Evolutionary conservation across 192 early-diverging fungal species (phyloP).

Genomic region (Gryganskiella cystojenkinii): DNA sequence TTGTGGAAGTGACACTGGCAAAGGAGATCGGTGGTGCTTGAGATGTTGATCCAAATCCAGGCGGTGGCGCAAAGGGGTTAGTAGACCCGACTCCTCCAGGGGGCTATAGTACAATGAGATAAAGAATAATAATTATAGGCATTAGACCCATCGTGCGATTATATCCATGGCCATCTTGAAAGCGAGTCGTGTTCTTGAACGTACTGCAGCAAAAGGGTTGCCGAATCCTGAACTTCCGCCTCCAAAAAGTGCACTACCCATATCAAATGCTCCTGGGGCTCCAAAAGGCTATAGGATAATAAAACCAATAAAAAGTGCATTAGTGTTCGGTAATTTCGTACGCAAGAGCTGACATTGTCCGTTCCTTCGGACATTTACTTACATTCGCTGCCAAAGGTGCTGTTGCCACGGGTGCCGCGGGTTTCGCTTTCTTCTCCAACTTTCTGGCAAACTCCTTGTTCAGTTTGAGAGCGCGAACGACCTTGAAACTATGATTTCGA

Average conservation of each 20-base stretch:
- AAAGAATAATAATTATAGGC: neutral
- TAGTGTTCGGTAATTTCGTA: too few species aligned
- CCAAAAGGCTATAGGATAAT: conserved; percentile 27
- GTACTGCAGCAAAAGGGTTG: conserved; percentile 46
- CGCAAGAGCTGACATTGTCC: neutral
- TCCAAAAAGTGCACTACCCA: conserved; percentile 45
- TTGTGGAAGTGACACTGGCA: conserved; percentile 21
- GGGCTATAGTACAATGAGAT: neutral
- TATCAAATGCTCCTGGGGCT: conserved; percentile 30
- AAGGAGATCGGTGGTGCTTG: conserved; percentile 18
- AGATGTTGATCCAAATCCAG: conserved; percentile 26
- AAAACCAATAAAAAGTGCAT: neutral
- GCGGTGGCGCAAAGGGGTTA: conserved; percentile 33
- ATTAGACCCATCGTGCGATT: neutral
- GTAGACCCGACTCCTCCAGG: conserved; percentile 1
- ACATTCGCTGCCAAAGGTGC: conserved; percentile 22
- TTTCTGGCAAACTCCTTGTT: conserved; percentile 72
- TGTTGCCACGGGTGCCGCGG: conserved; percentile 2
- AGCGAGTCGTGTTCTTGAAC: neutral
- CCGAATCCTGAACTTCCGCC: conserved; percentile 31
- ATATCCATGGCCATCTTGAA: neutral
- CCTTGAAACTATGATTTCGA: conserved; percentile 63
- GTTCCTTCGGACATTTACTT: neutral
- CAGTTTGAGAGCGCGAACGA: conserved; percentile 69
- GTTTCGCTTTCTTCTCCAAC: conserved; percentile 56